Percentiles rank a stretch among this genome's conserved stretches.
These are phyloP conservation scores for Dendrobium catenatum DNA, from an alignment of 106 monocot species.

Conservation along the genomic window DNA sequence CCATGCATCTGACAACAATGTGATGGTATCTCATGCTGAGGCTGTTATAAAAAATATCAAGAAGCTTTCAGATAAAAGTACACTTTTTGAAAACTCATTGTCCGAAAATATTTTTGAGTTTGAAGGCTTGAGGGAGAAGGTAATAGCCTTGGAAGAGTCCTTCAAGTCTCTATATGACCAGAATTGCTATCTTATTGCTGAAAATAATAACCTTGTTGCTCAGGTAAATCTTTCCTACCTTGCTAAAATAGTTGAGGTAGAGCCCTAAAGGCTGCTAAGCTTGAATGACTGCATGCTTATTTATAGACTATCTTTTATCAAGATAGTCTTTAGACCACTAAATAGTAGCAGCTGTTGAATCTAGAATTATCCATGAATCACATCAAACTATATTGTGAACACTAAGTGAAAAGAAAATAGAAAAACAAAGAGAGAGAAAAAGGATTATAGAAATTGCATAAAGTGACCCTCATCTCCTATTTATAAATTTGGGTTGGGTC, in stretches of 20 bases:
- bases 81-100: conserved; percentile 53
- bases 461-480: no score
- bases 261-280: neutral
- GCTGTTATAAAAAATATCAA: conserved; percentile 35
- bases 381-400: no score
- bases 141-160: conserved; percentile 54
- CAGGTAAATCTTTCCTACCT: conserved; percentile 39
- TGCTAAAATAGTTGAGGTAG: neutral
- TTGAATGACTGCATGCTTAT: neutral
- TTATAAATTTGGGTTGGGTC: no score
- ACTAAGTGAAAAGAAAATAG: no score
- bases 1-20: conserved; percentile 33
- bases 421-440: no score
- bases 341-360: neutral
- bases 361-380: no score
- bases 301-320: neutral
- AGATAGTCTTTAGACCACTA: neutral
- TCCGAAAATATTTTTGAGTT: conserved; percentile 59
- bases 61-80: conserved; percentile 47
- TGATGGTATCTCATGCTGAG: conserved; percentile 34
- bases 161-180: conserved; percentile 41
- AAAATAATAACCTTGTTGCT: conserved; percentile 49
- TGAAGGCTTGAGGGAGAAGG: conserved; percentile 43
- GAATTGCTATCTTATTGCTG: conserved; percentile 49
- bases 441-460: no score